Conservation (phyloP, 2,329 filamentous ascomycete species). For the Penicillium sp. region DNA sequence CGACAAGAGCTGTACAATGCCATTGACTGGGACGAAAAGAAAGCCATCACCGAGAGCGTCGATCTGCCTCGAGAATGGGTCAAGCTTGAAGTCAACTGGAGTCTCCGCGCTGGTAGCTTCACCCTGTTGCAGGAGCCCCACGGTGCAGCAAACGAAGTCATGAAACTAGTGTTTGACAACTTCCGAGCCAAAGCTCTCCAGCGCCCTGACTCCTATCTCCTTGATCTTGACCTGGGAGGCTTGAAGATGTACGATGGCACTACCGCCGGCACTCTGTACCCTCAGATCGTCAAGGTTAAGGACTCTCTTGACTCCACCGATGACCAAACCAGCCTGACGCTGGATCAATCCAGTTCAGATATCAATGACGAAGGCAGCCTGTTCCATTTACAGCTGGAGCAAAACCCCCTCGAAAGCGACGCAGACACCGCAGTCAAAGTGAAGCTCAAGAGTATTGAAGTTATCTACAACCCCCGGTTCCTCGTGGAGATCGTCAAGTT, state of each 20-base stretch:
- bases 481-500: conserved; percentile 89
- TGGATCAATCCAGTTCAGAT: conserved; percentile 36
- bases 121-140: conserved; percentile 85
- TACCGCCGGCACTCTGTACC: conserved; percentile 84
- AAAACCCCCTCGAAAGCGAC: conserved; percentile 89
- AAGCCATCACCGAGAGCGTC: conserved; percentile 80
- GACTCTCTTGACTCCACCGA: conserved; percentile 67
- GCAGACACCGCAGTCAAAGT: conserved; percentile 88
- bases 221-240: conserved; percentile 86
- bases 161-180: conserved; percentile 90
- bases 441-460: conserved; percentile 91
- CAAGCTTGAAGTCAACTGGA: conserved; percentile 89
- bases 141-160: conserved; percentile 73
- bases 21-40: conserved; percentile 98
- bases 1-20: conserved; percentile 94
- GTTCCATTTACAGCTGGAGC: conserved; percentile 89
- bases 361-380: conserved; percentile 69
- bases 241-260: conserved; percentile 95
- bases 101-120: conserved; percentile 93
- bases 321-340: conserved; percentile 14
- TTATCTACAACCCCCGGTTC: conserved; percentile 96
- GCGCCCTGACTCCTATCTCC: conserved; percentile 84
- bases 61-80: conserved; percentile 88
- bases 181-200: conserved; percentile 90
- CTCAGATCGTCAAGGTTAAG: conserved; percentile 95